These are phyloP conservation scores for Cardiospermum halicacabum DNA, from an alignment of 345 rosid species.

Conservation along the genomic window DNA sequence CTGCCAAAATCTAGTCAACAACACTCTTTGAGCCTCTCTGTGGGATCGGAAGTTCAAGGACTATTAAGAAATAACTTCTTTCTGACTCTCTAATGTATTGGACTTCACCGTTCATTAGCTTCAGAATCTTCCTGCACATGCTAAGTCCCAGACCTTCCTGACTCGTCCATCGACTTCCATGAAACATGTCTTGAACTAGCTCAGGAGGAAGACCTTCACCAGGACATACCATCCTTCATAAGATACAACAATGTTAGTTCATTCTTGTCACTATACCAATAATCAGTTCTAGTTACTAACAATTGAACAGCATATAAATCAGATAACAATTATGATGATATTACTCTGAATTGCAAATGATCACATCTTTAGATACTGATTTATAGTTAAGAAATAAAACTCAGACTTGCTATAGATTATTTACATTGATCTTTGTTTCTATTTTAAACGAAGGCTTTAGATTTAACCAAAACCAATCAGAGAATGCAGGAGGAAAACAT, in stretches of 20 bases:
- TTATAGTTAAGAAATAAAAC: not conserved
- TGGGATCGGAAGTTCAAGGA: slow-evolving; percentile 63
- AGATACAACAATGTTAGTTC: not conserved
- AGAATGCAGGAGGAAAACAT: slow-evolving; percentile 10
- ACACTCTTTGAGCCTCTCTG: slow-evolving; percentile 27
- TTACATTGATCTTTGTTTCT: not conserved
- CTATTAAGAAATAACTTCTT: slow-evolving; percentile 65
- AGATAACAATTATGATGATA: not conserved
- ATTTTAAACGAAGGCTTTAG: not conserved
- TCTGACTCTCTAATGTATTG: slow-evolving; percentile 84
- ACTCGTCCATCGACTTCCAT: slow-evolving; percentile 66
- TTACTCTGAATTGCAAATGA: not conserved
- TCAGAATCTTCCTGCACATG: slow-evolving; percentile 85
- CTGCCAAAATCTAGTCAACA: slow-evolving; percentile 21
- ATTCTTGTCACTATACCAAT: not conserved
- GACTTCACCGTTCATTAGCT: slow-evolving; percentile 86
- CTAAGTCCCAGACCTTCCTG: slow-evolving; percentile 92
- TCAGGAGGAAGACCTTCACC: slow-evolving; percentile 95
- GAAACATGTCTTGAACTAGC: slow-evolving; percentile 91
- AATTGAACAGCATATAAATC: not conserved
- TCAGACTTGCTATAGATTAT: not conserved
- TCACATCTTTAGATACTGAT: not conserved
- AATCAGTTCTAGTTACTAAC: not conserved
- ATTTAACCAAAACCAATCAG: not conserved
- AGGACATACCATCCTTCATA: slow-evolving; percentile 80